Evolutionary conservation across 2,329 filamentous ascomycete genomes (phyloP), one percentile per base, ranked within the genome.

Genomic region (Karstenula rhodostoma): DNA sequence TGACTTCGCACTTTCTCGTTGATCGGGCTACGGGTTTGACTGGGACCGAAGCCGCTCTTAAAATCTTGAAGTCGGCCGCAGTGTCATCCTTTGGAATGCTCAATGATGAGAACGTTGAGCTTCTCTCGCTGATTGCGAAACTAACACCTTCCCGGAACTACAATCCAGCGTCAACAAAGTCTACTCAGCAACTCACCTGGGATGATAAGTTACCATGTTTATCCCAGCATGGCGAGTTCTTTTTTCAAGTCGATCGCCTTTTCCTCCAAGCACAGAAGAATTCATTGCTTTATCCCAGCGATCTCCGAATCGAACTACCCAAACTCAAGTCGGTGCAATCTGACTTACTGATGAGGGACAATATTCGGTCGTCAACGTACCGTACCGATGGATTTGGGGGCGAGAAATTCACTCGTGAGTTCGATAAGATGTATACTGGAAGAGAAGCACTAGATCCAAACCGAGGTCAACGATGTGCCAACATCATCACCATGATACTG

Each of bases 31-130:
- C 82, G 0, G 49, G 66, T 0, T 71, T 73, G 5, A 89, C 85
- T 0, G 87, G 87, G 0, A 86, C 84, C 0, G 86, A 89, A 62
- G 71, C 84, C 48, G 84, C 85, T 0, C 65, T 89, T 0, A 63
- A 67, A 0, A 84, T 86, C 1, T 68, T 89, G 0, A 46, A 59
- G 0, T 85, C 83, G 0, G 84, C 84, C 0, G 78, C 84, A 0
- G 71, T 86, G 0, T 68, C 73, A 19, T 89, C 86, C 0, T 83
- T 84, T 49, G 70, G 77, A 2, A 49, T 64, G 0, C 72, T 88
- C 0, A 56, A 37, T 0, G 3, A 47, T 3, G 54, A 61, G 0
- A 60, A 71, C 29, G 8, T 72, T 0, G 50, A 60, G 0, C 27
- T 73, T 0, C 66, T 82, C 0, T 8, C 29, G 6, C 9, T 35